These are phyloP conservation scores for Eleusine indica DNA, from an alignment of 176 grass and related monocot genomes.

Conservation along the genomic window DNA sequence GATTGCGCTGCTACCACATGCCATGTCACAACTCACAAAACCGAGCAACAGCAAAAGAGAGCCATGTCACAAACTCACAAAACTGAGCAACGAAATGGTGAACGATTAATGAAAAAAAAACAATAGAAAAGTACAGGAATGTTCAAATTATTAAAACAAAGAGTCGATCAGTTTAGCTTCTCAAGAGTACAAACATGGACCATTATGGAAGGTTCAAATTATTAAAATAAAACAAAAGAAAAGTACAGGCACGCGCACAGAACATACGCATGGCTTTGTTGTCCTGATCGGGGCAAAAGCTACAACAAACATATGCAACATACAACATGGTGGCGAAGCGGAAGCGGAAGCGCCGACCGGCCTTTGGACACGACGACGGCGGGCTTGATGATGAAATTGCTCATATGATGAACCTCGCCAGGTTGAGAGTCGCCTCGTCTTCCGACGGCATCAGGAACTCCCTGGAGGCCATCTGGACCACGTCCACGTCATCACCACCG, in stretches of 20 bases:
- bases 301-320: neutral
- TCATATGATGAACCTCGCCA: slow-evolving; percentile 8
- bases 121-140: no score
- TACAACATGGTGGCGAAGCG: neutral
- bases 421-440: slow-evolving; percentile 36
- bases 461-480: slow-evolving; percentile 52
- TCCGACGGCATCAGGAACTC: slow-evolving; percentile 38
- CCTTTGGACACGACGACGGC: neutral
- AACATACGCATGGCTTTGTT: neutral
- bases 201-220: neutral
- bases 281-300: neutral
- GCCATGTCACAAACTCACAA: no score
- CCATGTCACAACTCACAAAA: no score
- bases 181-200: neutral
- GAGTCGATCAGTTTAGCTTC: neutral
- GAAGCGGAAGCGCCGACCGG: neutral
- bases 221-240: neutral
- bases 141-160: neutral
- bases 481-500: slow-evolving; percentile 36
- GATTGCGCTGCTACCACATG: no score
- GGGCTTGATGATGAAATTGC: neutral
- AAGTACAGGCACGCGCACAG: neutral
- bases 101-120: no score
- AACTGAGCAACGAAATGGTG: no score
- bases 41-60: no score